Evolutionary conservation across 441 rosid genomes (phyloP), one percentile per base, ranked within the genome.

Genomic region (Euphorbia corollata): DNA sequence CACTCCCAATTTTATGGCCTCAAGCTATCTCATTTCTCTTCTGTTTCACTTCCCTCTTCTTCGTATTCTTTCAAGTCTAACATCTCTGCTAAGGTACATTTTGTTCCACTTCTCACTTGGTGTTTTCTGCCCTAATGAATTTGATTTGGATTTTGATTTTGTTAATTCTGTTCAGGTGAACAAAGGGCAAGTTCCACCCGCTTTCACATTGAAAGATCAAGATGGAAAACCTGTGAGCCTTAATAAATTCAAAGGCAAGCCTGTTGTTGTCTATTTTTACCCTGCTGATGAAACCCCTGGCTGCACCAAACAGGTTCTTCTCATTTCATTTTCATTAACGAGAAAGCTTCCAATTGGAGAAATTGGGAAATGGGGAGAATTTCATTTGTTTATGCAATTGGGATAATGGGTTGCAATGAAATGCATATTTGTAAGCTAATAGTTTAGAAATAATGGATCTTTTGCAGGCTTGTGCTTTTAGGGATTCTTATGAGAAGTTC

Each of bases 261-360:
- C 96, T 39, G 90, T 89, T 65, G 89, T 87, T 65, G 75, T 93
- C 70, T 93, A 93, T 68, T 93, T 93, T 80, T 93, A 89, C 83
- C 99, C 96, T 66, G 99, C 96, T 59, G 98, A 93, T 79, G 98
- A 93, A 69, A 70, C 86, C 50, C 98, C 98, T 63, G 89, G 98
- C 32, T 93, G 98, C 87, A 90, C 98, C 72, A 93, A 90, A 69
- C 97, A 90, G 97, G 97, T 90, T 4, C 60, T 5, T 38, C 27
- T 39, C 64, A 1, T 27, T 51, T 54, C 27, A 1, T 8, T 18
- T 8, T 27, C 32, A 27, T 27, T 27, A 27, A 27, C n/a, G n/a
- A n/a, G n/a, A n/a, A n/a, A n/a, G n/a, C n/a, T n/a, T n/a, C n/a
- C n/a, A n/a, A n/a, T n/a, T n/a, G n/a, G n/a, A n/a, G n/a, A n/a